Percentiles rank a stretch among this genome's conserved stretches.
Evolutionary conservation across 176 grass and related monocot genomes (phyloP).

Genomic region (Oryza punctata): DNA sequence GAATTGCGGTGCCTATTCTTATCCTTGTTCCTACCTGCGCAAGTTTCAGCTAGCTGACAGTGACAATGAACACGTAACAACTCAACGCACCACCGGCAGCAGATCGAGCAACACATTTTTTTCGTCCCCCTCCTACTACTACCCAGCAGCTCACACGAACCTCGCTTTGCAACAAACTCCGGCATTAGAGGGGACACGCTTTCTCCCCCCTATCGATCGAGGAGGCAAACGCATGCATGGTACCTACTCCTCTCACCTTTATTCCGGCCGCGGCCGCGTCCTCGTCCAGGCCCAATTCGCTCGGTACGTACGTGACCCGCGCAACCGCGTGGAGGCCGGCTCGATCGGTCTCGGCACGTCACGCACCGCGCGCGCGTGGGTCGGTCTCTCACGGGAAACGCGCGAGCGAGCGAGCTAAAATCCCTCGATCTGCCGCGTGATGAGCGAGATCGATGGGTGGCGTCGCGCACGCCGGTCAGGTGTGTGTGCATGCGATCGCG

Average conservation of each 20-base stretch:
- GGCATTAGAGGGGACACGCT: neutral
- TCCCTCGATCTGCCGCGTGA: no score
- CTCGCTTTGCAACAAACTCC: slow-evolving; percentile 15
- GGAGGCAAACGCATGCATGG: neutral
- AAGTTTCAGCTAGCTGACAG: neutral
- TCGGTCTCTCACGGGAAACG: neutral
- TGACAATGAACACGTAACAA: no score
- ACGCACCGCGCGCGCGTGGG: no score
- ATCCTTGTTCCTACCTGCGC: no score
- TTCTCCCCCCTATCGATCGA: neutral
- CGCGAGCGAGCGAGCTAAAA: slow-evolving; percentile 3
- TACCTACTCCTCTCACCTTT: no score
- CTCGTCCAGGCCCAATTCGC: neutral
- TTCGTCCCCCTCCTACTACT: neutral
- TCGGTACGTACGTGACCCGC: no score
- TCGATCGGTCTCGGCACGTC: no score
- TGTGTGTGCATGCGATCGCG: neutral
- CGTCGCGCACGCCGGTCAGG: neutral
- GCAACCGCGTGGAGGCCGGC: neutral
- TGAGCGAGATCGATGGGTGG: neutral
- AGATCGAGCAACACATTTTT: no score
- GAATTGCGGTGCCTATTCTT: no score
- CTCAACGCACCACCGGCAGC: no score
- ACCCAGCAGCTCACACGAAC: neutral
- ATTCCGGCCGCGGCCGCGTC: neutral